Conservation (phyloP, 805 yeast genomes). For the Lipomyces yamadae region DNA sequence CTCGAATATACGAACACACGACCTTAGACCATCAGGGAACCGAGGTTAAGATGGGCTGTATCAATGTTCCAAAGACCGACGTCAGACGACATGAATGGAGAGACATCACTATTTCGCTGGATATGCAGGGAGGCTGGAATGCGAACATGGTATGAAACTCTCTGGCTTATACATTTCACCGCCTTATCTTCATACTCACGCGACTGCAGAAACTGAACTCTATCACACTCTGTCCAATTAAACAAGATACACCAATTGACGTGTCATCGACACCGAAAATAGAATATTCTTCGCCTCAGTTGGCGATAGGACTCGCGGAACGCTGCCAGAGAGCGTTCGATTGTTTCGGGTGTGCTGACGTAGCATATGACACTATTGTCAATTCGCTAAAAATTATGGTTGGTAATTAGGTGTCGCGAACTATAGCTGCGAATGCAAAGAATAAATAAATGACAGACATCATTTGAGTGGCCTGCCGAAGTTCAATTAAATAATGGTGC, state of each 20-base stretch:
- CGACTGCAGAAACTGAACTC: neutral
- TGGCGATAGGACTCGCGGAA: neutral
- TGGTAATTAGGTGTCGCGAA: neutral
- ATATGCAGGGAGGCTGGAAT: constrained; percentile 6
- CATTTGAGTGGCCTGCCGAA: neutral
- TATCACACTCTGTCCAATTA: neutral
- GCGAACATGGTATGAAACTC: neutral
- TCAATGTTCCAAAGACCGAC: neutral
- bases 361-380: neutral
- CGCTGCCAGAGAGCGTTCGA: neutral
- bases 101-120: neutral
- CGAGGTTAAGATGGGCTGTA: constrained; percentile 1
- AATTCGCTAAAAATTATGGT: neutral
- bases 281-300: neutral
- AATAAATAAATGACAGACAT: neutral
- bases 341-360: neutral
- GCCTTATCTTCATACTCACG: too few species aligned
- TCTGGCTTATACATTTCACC: neutral
- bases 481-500: too few species aligned
- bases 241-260: neutral
- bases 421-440: too few species aligned
- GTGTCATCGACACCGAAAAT: neutral
- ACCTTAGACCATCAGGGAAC: neutral
- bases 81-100: constrained; percentile 3
- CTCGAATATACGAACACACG: neutral